Base-by-base conservation (phyloP, 148 eudicot species). In the Rhododendron ovatum region DNA sequence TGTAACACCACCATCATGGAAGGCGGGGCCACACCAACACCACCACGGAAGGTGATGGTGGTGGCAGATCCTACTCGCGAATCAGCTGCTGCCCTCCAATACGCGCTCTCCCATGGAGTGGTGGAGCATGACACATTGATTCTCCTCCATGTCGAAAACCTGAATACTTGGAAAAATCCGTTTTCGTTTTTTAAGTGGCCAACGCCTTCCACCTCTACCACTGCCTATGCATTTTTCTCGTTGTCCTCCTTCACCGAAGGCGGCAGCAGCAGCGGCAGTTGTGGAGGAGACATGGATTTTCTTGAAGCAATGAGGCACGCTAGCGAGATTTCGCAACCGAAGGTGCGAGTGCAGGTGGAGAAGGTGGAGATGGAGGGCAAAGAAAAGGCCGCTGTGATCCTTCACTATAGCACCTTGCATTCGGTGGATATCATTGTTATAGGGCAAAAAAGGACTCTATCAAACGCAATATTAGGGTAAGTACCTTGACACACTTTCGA, bases 11-110 rank as follows among this genome's bases (percentile, higher is more conserved):
- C 88, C 86, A 51, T 35, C 84, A 84, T 57, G 88, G 81, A 28
- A 74, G 76, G 76, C 76, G 1, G 41, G 39, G 41, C 39, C 39
- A 14, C 76, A 71, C 76, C 80, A 65, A 71, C 83, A 43, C 86
- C 91, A 33, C 53, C 88, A 78, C 85, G 93, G 14, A 88, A 86
- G 80, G 86, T 94, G 69, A 94, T 94, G 94, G 93, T 94, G 84
- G 92, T 94, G 10, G 95, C 91, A 37, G 95, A 94, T 43, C 91
- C 92, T 20, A 90, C 87, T 5, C 89, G 93, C 5, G 93, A 94
- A 71, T 93, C 96, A 0, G 91, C 91, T 0, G 90, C 88, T 8
- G 94, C 96, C 13, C 90, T 94, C 13, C 91, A 94, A 88, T 94
- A 94, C 67, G 87, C 93, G 8, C 90, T 94, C 33, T 90, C 92